phyloP scores from a whole-genome alignment of 257 asterid species.

The Solanum ahanhuiri region DNA sequence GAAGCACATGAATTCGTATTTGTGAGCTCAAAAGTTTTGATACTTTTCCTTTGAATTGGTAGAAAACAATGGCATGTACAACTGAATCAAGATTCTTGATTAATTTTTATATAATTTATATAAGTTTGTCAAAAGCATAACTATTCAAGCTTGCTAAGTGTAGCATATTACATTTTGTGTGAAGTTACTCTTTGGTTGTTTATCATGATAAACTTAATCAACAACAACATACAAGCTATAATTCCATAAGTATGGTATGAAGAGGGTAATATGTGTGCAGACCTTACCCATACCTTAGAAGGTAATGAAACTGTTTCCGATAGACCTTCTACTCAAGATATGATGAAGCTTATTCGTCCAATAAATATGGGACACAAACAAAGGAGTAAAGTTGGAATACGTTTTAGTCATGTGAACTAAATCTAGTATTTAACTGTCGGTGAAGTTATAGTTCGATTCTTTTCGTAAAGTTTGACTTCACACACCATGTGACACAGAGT shows the following conservation, averaged over 20 bases:
- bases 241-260: background rate
- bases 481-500: too few relatives aligned
- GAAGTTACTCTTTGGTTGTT: background rate
- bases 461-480: too few relatives aligned
- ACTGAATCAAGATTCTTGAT: background rate
- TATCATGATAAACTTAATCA: background rate
- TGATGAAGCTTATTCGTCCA: background rate
- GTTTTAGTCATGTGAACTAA: too few relatives aligned
- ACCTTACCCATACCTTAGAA: too few relatives aligned
- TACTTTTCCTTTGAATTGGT: background rate
- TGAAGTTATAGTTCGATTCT: too few relatives aligned
- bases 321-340: background rate
- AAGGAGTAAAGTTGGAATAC: background rate
- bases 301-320: background rate
- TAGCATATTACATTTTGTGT: background rate
- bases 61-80: background rate
- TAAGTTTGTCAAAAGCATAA: background rate
- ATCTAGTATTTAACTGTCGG: too few relatives aligned
- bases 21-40: background rate
- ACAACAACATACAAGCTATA: background rate
- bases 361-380: background rate
- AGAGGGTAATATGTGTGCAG: accelerated
- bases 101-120: background rate
- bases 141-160: background rate
- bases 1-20: background rate